Conservation (phyloP, 257 asterid genomes). For the Nicotiana sylvestris region DNA sequence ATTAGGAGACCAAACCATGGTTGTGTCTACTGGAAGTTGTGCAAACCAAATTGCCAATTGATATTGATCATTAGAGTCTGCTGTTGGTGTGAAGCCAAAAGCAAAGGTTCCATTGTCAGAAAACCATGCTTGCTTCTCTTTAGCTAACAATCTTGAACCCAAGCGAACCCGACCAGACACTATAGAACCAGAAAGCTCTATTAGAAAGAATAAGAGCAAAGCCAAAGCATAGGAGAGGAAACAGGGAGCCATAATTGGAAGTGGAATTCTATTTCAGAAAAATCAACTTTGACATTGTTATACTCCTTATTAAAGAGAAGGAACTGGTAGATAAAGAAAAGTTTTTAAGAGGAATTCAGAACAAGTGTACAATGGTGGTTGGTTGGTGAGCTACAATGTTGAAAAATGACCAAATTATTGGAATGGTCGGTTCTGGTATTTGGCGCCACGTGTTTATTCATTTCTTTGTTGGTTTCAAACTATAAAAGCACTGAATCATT, state of each 20-base stretch:
- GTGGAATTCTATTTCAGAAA: background rate
- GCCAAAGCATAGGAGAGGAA: slow-evolving; percentile 19
- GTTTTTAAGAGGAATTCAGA: slow-evolving; percentile 9
- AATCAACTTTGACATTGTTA: background rate
- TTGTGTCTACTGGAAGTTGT: slow-evolving; percentile 62
- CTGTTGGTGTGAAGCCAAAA: slow-evolving; percentile 50
- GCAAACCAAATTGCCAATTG: slow-evolving; percentile 76
- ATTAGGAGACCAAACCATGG: slow-evolving; percentile 78
- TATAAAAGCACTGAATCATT: background rate
- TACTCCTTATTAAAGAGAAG: slow-evolving; percentile 8
- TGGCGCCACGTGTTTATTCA: background rate
- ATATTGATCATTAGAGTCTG: slow-evolving; percentile 33
- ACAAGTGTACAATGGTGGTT: slow-evolving; percentile 68
- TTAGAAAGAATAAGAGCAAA: slow-evolving; percentile 13
- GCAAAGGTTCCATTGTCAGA: slow-evolving; percentile 81
- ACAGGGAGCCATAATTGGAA: slow-evolving; percentile 16
- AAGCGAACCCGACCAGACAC: slow-evolving; percentile 32
- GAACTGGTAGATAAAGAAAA: slow-evolving; percentile 10
- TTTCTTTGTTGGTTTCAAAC: slow-evolving; percentile 8
- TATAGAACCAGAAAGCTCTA: slow-evolving; percentile 16
- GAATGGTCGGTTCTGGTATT: background rate
- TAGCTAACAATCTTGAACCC: slow-evolving; percentile 63
- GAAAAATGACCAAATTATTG: slow-evolving; percentile 31
- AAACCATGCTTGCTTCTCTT: slow-evolving; percentile 57
- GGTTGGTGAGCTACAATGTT: slow-evolving; percentile 79